A percentile compares a stretch with the other conserved stretches of the same genome.
These are phyloP conservation scores for Fusarium mundagurra DNA, from an alignment of 2,329 filamentous ascomycete species.

Conservation along the genomic window DNA sequence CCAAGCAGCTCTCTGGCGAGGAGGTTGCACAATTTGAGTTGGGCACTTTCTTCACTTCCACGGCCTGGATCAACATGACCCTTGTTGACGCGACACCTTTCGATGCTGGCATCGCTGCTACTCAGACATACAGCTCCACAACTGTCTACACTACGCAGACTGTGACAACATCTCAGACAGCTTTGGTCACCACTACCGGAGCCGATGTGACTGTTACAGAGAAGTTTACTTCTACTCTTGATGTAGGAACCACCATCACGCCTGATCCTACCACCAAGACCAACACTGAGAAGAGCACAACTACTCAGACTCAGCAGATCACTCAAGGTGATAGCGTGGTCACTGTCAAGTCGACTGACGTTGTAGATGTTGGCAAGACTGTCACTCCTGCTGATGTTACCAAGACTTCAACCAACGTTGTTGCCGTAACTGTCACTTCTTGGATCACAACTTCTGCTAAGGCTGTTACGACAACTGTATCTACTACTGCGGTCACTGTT, in stretches of 20 bases:
- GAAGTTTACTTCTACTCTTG: slow-evolving; percentile 24
- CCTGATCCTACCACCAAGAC: slow-evolving; percentile 32
- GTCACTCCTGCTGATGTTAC: slow-evolving; percentile 44
- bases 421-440: slow-evolving; percentile 27
- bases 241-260: slow-evolving; percentile 36
- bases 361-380: slow-evolving; percentile 46
- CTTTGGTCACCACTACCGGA: slow-evolving; percentile 20
- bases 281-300: slow-evolving; percentile 27
- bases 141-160: slow-evolving; percentile 36
- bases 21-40: slow-evolving; percentile 31
- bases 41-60: slow-evolving; percentile 30
- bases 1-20: slow-evolving; percentile 17
- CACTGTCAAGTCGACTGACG: slow-evolving; percentile 42
- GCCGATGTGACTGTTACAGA: slow-evolving; percentile 18
- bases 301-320: slow-evolving; percentile 16
- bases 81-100: slow-evolving; percentile 35
- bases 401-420: slow-evolving; percentile 27
- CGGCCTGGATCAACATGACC: slow-evolving; percentile 38
- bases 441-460: slow-evolving; percentile 28
- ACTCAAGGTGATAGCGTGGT: slow-evolving; percentile 35
- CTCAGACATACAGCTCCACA: slow-evolving; percentile 13
- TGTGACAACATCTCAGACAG: slow-evolving; percentile 29
- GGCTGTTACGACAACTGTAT: slow-evolving; percentile 20
- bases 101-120: slow-evolving; percentile 10
- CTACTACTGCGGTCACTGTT: slow-evolving; percentile 28